phyloP scores from a whole-genome alignment of 2,329 filamentous ascomycete genomes.

The Stemphylium vesicarium region DNA sequence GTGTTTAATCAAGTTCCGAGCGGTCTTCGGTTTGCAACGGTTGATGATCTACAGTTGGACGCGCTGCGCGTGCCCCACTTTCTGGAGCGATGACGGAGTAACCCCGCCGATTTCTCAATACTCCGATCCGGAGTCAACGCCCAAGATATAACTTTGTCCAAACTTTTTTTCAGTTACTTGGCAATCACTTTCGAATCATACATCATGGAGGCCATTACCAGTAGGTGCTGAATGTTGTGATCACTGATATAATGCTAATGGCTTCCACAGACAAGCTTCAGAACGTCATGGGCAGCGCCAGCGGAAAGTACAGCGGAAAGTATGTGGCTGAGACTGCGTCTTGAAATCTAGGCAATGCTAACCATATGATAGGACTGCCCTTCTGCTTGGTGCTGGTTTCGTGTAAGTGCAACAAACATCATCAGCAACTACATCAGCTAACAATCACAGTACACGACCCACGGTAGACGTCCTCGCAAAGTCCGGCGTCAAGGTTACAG shows the following conservation, averaged over 20 bases:
- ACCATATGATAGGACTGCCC: conserved; percentile 40
- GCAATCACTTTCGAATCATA: conserved; percentile 15
- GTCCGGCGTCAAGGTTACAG: conserved; percentile 63
- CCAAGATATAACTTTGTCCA: conserved; percentile 32
- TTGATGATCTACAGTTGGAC: conserved; percentile 4
- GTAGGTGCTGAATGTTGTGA: conserved; percentile 19
- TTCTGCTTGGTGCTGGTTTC: conserved; percentile 50
- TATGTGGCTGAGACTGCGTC: conserved; percentile 25
- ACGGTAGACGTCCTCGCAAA: conserved; percentile 65
- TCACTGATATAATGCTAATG: conserved; percentile 24
- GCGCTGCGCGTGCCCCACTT: conserved; percentile 10
- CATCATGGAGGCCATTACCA: conserved; percentile 49
- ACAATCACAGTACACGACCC: conserved; percentile 55
- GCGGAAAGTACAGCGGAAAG: conserved; percentile 39
- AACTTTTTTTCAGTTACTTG: conserved; percentile 16
- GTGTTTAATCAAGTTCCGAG: not conserved
- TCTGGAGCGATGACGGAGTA: conserved; percentile 46
- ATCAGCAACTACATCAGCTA: conserved; percentile 3
- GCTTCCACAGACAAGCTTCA: conserved; percentile 41
- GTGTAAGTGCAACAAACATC: conserved; percentile 33
- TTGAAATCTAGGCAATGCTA: conserved; percentile 10
- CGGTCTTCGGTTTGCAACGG: conserved; percentile 1
- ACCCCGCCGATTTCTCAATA: conserved; percentile 32
- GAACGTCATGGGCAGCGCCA: conserved; percentile 37
- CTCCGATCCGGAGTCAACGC: conserved; percentile 42